Base-by-base conservation (phyloP, 2,329 filamentous ascomycete species). In the Sclerotinia borealis region DNA sequence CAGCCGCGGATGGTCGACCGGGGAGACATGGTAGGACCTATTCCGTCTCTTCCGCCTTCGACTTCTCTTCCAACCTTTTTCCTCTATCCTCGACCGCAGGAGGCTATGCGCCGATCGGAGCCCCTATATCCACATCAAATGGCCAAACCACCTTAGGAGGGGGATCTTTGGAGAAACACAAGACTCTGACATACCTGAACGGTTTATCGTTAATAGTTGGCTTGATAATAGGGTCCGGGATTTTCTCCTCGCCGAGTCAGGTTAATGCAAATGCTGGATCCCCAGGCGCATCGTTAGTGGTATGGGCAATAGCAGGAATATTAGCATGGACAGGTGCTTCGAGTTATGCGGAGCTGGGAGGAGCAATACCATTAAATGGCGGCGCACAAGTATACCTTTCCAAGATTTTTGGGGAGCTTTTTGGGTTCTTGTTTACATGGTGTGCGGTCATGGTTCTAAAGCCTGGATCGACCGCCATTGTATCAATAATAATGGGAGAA, bases 401-500 rank as follows among this genome's bases (percentile, higher is more conserved):
- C 68, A 98, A 98, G 78, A 99, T 96, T 64, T 96, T 97, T 76
- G 93, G 93, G 61, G 95, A 99, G 77, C 80, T 96, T 72, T 85
- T 87, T 1, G 95, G 95, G 0, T 99, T 99, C 73, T 80, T 98
- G 39, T 99, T 97, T 76, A 96, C 93, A 2, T 99, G 95, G 95
- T 92, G 91, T 59, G 93, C 95, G 0, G 92, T 98, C 19, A 84
- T 95, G 65, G 95, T 99, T 15, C 80, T 99, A 66, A 98, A 97
- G 78, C 95, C 95, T 0, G 95, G 95, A 2, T 90, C 91, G 45
- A 88, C 92, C 11, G 95, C 95, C 66, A 99, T 99, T 73, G 92
- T 99, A 68, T 85, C 93, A 68, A 97, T 99, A 69, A 97, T 99
- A 72, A 97, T 98, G 81, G 95, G 95, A 49, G 95, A 99, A 77